Evolutionary conservation across 208 protist species (phyloP).

Genomic region (Trypanosoma grayi): DNA sequence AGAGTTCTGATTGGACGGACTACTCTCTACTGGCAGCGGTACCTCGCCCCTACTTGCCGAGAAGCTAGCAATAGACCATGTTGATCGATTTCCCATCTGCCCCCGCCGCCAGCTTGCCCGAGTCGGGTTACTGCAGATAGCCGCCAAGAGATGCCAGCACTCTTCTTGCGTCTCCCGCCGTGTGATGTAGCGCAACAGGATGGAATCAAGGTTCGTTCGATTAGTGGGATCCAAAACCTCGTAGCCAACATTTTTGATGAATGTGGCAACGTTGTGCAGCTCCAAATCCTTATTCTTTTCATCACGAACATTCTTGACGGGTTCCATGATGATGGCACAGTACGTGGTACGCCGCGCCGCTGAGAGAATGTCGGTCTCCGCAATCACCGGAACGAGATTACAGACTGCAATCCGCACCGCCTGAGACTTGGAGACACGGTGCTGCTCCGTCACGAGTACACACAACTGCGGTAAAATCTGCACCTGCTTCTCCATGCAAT

Average conservation of each 20-base stretch:
- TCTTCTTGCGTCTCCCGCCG: conserved; percentile 80
- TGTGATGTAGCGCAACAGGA: conserved; percentile 85
- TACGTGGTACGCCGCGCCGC: conserved; percentile 68
- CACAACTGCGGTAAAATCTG: conserved; percentile 67
- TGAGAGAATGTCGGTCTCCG: conserved; percentile 66
- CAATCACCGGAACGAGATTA: conserved; percentile 87
- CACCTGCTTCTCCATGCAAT: conserved; percentile 74
- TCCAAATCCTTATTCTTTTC: conserved; percentile 78
- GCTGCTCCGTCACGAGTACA: conserved; percentile 84
- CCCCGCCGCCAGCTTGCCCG: neutral
- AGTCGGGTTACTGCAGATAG: conserved; percentile 56
- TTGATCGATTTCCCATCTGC: neutral
- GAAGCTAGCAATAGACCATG: neutral
- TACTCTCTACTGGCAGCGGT: neutral
- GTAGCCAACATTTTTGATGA: conserved; percentile 81
- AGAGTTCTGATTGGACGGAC: neutral
- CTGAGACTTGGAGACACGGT: conserved; percentile 72
- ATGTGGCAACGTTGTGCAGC: conserved; percentile 78
- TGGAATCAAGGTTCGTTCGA: conserved; percentile 82
- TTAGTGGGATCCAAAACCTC: conserved; percentile 78
- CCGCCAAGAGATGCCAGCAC: conserved; percentile 85
- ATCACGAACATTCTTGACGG: conserved; percentile 90
- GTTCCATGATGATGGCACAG: conserved; percentile 89
- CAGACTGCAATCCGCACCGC: conserved; percentile 77
- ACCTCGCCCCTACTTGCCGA: conserved; percentile 9